phyloP scores from a whole-genome alignment of 768 basidiomycete genomes.

The Rhodotorula babjevae region DNA sequence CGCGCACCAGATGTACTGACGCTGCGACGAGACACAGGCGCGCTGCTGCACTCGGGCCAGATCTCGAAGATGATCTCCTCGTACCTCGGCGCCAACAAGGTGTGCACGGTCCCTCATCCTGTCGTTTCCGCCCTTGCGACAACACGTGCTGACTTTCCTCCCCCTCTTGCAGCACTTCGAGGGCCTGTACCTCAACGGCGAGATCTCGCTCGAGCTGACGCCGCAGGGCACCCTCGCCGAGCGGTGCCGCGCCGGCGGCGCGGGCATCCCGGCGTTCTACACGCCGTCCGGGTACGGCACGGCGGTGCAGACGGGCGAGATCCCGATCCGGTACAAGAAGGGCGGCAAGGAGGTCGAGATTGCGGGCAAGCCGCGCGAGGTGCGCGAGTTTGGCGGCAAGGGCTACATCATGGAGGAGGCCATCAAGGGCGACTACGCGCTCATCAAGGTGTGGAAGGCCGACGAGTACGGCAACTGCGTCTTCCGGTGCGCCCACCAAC shows the following conservation, averaged over 20 bases:
- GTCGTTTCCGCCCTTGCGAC: background rate
- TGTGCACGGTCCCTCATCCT: conserved; percentile 46
- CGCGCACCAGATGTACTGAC: conserved; percentile 2
- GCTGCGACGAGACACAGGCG: conserved; percentile 54
- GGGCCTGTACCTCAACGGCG: conserved; percentile 68
- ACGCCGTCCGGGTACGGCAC: conserved; percentile 69
- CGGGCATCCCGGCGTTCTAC: conserved; percentile 88
- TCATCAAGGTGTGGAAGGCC: conserved; percentile 85
- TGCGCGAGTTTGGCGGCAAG: conserved; percentile 69
- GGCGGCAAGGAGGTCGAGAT: conserved; percentile 66
- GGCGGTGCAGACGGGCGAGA: conserved; percentile 37
- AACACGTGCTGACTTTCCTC: background rate
- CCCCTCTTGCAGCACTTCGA: conserved; percentile 62
- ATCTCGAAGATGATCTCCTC: conserved; percentile 79
- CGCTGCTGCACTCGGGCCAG: conserved; percentile 67
- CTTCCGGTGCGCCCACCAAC: conserved; percentile 66
- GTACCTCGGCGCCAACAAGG: conserved; percentile 65
- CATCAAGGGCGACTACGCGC: conserved; percentile 54
- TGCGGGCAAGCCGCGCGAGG: conserved; percentile 70
- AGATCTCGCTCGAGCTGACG: conserved; percentile 73
- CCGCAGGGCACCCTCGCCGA: conserved; percentile 89
- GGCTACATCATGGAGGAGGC: conserved; percentile 76
- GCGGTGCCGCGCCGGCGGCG: conserved; percentile 78
- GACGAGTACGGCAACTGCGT: conserved; percentile 87
- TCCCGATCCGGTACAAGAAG: conserved; percentile 67